Evolutionary conservation across 441 rosid genomes (phyloP).

Genomic region (Corymbia citriodora): DNA sequence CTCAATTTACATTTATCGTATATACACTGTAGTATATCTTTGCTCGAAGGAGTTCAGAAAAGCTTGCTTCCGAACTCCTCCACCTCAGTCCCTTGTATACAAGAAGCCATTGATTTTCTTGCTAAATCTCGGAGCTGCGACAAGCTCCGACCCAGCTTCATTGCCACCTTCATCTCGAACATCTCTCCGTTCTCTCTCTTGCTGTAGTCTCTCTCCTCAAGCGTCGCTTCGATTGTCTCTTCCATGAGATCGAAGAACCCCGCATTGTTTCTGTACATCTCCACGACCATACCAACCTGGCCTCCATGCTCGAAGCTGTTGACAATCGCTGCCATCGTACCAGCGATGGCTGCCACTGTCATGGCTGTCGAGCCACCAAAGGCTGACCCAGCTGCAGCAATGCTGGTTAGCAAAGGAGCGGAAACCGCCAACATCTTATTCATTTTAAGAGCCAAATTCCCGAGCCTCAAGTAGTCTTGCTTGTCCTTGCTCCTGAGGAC

Average conservation of each 20-base stretch:
- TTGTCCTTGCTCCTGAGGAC: conserved; percentile 2
- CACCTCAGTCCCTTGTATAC: background rate
- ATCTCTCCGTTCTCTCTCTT: conserved; percentile 6
- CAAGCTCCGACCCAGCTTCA: conserved; percentile 11
- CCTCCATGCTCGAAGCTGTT: background rate
- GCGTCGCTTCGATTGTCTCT: background rate
- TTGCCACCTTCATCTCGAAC: conserved; percentile 5
- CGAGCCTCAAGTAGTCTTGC: conserved; percentile 3
- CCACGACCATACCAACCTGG: background rate
- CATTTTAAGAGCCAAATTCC: background rate
- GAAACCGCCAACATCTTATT: conserved; percentile 5
- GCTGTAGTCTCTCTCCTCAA: background rate
- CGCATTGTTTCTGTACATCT: background rate
- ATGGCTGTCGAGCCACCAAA: background rate
- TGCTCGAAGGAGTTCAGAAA: background rate
- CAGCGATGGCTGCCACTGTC: background rate
- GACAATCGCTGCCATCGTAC: background rate
- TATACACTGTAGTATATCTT: background rate
- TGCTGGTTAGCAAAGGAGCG: background rate
- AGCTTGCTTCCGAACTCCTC: conserved; percentile 16
- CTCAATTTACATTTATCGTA: background rate
- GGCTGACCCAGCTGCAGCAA: background rate
- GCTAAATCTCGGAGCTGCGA: conserved; percentile 10
- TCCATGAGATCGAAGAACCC: background rate
- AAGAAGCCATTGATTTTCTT: background rate